phyloP scores from a whole-genome alignment of 2,329 filamentous ascomycete genomes.

The Aspergillus fischeri region DNA sequence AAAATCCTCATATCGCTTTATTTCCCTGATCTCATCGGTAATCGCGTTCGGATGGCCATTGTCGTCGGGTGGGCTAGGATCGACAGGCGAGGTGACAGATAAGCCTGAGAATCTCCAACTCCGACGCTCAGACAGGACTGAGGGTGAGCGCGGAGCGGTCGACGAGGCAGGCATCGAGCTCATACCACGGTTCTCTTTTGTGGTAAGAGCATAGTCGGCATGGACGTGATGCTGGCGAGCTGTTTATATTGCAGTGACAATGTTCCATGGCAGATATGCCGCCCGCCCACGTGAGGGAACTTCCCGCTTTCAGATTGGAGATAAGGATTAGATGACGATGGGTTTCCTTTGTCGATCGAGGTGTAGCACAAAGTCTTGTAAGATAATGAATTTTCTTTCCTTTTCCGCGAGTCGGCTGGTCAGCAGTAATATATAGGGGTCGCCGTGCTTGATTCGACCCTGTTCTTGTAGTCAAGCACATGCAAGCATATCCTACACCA shows the following conservation, averaged over 20 bases:
- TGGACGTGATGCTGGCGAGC: conserved; percentile 5
- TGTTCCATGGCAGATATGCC: conserved; percentile 6
- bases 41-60: conserved; percentile 62
- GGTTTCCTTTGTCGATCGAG: neutral
- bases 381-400: neutral
- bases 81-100: conserved; percentile 48
- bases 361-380: neutral
- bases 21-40: conserved; percentile 93
- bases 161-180: conserved; percentile 35
- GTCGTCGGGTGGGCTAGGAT: conserved; percentile 56
- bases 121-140: conserved; percentile 30
- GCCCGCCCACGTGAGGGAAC: conserved; percentile 12
- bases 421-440: neutral
- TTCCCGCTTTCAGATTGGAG: neutral
- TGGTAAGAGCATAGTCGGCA: conserved; percentile 26
- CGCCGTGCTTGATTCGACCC: neutral
- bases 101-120: conserved; percentile 49
- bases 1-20: conserved; percentile 98
- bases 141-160: conserved; percentile 26
- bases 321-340: neutral
- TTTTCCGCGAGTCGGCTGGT: neutral
- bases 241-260: conserved; percentile 1
- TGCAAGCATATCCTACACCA: neutral
- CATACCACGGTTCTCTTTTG: conserved; percentile 36
- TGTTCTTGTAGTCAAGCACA: neutral